phyloP scores from a whole-genome alignment of 208 protist species.

The Trypanosomatidae sp. region DNA sequence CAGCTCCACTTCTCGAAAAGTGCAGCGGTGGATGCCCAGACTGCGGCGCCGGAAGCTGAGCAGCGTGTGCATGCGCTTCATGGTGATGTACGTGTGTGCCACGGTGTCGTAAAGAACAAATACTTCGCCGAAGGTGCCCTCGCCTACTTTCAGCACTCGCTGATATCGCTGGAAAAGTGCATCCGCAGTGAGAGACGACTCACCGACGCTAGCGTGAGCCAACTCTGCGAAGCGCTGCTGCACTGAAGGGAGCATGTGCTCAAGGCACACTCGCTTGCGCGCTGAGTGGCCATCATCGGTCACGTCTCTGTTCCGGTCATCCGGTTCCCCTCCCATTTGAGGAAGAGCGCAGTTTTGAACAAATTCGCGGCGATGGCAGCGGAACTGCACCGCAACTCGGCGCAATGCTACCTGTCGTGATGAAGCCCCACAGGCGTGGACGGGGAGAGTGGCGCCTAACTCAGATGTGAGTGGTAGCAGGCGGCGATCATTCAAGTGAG shows the following conservation, averaged over 20 bases:
- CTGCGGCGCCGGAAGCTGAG: constrained; percentile 49
- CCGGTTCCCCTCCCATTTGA: background rate
- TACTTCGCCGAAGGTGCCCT: constrained; percentile 87
- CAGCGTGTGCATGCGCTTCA: constrained; percentile 80
- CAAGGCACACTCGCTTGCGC: constrained; percentile 19
- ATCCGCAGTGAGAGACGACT: constrained; percentile 8
- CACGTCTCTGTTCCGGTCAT: background rate
- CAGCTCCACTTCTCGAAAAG: constrained; percentile 72
- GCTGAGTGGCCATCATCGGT: constrained; percentile 3
- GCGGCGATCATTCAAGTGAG: background rate
- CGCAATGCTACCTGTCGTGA: background rate
- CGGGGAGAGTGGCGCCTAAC: background rate
- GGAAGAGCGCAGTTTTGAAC: background rate
- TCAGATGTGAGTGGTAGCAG: background rate
- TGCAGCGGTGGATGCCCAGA: constrained; percentile 72
- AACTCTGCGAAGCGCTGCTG: constrained; percentile 20
- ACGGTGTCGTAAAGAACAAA: constrained; percentile 83
- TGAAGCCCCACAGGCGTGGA: background rate
- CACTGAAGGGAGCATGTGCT: constrained; percentile 22
- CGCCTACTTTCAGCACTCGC: constrained; percentile 75
- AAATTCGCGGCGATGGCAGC: background rate
- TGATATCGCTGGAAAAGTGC: constrained; percentile 56
- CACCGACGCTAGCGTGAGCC: background rate
- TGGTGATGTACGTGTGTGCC: constrained; percentile 64
- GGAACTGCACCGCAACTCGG: background rate